Percentiles rank a stretch among this genome's conserved stretches.
Conservation (phyloP, 805 yeast genomes). For the Middelhovenomyces tepae region DNA sequence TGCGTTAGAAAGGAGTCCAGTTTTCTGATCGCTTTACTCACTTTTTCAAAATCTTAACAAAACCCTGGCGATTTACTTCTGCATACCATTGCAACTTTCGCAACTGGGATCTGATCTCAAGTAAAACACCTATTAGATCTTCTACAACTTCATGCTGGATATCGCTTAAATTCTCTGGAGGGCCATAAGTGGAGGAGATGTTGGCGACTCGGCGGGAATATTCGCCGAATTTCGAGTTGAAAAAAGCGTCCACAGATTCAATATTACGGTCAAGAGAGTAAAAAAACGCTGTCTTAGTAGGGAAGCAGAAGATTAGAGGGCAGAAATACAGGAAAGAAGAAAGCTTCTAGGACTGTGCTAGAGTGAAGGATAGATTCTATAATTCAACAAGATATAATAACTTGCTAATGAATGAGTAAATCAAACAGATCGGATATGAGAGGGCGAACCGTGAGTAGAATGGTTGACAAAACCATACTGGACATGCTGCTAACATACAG, state of each 20-base stretch:
- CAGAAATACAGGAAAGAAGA: too few species aligned
- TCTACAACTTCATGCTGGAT: too few species aligned
- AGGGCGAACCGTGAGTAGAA: too few species aligned
- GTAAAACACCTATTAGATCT: conserved; percentile 55
- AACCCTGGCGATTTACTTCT: conserved; percentile 84
- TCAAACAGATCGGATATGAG: too few species aligned
- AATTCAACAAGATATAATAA: too few species aligned
- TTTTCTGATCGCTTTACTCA: too few species aligned
- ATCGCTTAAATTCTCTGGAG: conserved; percentile 45
- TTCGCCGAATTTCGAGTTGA: conserved; percentile 61
- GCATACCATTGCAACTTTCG: conserved; percentile 90
- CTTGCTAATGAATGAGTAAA: too few species aligned
- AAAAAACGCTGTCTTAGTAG: conserved; percentile 71
- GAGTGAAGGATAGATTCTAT: too few species aligned
- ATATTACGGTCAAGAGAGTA: conserved; percentile 71
- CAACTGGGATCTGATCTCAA: conserved; percentile 66
- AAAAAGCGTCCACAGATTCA: conserved; percentile 74
- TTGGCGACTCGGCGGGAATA: conserved; percentile 58
- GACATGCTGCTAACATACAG: too few species aligned
- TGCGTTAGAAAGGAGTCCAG: background rate
- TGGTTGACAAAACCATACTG: too few species aligned
- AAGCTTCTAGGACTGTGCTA: too few species aligned
- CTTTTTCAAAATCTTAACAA: conserved; percentile 79
- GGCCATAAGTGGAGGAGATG: conserved; percentile 26
- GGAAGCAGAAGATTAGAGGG: too few species aligned